phyloP scores from a whole-genome alignment of 352 stramenopile species.

The Globisporangium splendens region DNA sequence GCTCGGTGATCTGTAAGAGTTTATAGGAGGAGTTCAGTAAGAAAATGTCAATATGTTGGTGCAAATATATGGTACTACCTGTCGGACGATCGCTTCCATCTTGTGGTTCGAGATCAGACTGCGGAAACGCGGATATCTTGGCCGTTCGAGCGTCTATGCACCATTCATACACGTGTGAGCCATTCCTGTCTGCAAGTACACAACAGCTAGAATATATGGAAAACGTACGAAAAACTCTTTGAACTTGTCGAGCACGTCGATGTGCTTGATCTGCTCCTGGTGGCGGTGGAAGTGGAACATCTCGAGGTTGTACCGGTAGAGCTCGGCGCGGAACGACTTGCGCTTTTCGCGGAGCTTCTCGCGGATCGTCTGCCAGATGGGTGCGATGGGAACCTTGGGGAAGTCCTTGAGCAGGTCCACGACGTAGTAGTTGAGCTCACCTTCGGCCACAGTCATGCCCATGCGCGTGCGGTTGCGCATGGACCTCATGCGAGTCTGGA shows the following conservation, averaged over 20 bases:
- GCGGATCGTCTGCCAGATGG: slow-evolving; percentile 46
- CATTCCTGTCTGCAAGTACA: too few relatives aligned
- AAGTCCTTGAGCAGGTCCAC: slow-evolving; percentile 64
- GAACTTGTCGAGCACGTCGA: slow-evolving; percentile 64
- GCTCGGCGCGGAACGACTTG: slow-evolving; percentile 54
- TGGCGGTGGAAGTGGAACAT: slow-evolving; percentile 51
- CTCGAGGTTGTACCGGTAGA: slow-evolving; percentile 63
- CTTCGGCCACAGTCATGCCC: slow-evolving; percentile 23
- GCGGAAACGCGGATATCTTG: slow-evolving; percentile 47
- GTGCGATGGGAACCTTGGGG: slow-evolving; percentile 31
- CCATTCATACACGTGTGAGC: too few relatives aligned
- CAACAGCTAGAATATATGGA: too few relatives aligned
- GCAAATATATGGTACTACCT: slow-evolving; percentile 16
- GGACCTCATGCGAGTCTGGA: slow-evolving; percentile 25
- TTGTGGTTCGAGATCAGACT: slow-evolving; percentile 58
- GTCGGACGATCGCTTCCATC: slow-evolving; percentile 56
- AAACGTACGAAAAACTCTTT: slow-evolving; percentile 61
- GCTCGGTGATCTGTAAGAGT: slow-evolving; percentile 48
- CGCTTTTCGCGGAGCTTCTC: slow-evolving; percentile 57
- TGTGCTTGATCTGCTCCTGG: slow-evolving; percentile 39
- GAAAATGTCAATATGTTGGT: neutral
- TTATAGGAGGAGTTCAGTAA: too few relatives aligned
- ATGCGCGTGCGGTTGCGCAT: slow-evolving; percentile 26
- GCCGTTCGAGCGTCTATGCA: slow-evolving; percentile 37
- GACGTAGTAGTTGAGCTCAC: slow-evolving; percentile 54